Evolutionary conservation across 805 yeast genomes (phyloP), one percentile per base, ranked within the genome.

Genomic region (Lipomyces chichibuensis): DNA sequence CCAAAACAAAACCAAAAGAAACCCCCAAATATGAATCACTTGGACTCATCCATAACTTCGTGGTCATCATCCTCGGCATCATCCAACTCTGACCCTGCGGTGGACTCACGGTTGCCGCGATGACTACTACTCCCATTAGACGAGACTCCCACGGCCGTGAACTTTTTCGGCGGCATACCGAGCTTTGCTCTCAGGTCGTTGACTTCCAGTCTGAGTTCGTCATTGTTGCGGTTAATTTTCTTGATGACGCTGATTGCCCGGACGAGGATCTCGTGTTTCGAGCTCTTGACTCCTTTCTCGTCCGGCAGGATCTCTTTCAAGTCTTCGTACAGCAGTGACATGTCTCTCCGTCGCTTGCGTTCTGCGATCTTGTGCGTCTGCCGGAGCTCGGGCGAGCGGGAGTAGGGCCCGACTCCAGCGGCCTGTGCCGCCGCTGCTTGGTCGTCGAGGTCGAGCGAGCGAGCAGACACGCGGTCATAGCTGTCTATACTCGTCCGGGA

Each of bases 341-440:
- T 72, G 56, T 72, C 74, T 35, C 69, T 64, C 6, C 74, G 72
- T 9, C 74, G 69, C 20, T 72, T 64, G 20, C 74, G 67, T 62
- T 72, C 74, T 25, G 74, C 74, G 32, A 72, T 70, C 55, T 72
- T 72, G 66, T 72, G 74, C 13, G 70, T 72, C 62, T 68, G 71
- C 20, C 74, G 65, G n/a, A 72, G 68, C 58, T 71, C 74, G 20
- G 74, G 73, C 43, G 73, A 71, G 14, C 74, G 73, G 8, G 70
- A 64, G 58, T 72, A 72, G 25, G 71, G 70, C n/a, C 68, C 65
- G 14, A 33, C 37, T 17, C 66, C 60, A 14, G 39, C 39, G 32
- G 37, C 20, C 13, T 35, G 57, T 37, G 55, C 60, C 29, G 55
- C 55, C 9, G 59, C 53, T 20, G 59, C 55, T 13, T 51, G 20